Percentiles rank a stretch among this genome's conserved stretches.
These are phyloP conservation scores for Neofusicoccum ribis DNA, from an alignment of 2,329 filamentous ascomycete genomes.

Conservation along the genomic window DNA sequence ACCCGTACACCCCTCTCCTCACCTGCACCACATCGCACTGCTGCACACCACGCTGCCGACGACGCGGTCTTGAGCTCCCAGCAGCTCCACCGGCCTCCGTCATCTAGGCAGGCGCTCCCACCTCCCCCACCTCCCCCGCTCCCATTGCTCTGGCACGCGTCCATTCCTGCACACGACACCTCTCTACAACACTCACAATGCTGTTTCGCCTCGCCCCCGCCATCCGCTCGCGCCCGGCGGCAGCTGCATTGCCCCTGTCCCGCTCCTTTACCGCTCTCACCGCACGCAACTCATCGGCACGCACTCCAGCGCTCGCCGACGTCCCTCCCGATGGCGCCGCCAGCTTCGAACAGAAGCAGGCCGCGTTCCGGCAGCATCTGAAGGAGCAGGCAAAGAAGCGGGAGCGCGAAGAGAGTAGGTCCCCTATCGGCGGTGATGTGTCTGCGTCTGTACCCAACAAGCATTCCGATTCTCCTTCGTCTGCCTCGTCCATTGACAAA, in stretches of 20 bases:
- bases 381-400: constrained; percentile 73
- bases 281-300: constrained; percentile 2
- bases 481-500: constrained; percentile 38
- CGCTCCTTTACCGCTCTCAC: constrained; percentile 20
- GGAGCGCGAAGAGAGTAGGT: constrained; percentile 83
- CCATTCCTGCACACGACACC: constrained; percentile 9
- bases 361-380: constrained; percentile 80
- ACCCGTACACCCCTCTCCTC: constrained; percentile 14
- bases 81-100: constrained; percentile 19
- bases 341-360: constrained; percentile 80
- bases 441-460: constrained; percentile 37
- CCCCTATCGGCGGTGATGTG: constrained; percentile 35
- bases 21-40: constrained; percentile 7
- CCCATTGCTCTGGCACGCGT: constrained; percentile 3
- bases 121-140: background rate
- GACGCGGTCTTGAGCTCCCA: constrained; percentile 17
- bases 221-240: background rate
- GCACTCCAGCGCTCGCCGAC: constrained; percentile 76
- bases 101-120: constrained; percentile 10
- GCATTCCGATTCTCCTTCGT: constrained; percentile 34
- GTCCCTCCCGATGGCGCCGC: constrained; percentile 72
- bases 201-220: constrained; percentile 16
- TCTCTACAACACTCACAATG: constrained; percentile 13
- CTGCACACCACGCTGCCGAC: background rate
- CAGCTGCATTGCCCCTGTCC: constrained; percentile 1